These are phyloP conservation scores for Dactylorhiza incarnata DNA, from an alignment of 106 monocot species.

Conservation along the genomic window DNA sequence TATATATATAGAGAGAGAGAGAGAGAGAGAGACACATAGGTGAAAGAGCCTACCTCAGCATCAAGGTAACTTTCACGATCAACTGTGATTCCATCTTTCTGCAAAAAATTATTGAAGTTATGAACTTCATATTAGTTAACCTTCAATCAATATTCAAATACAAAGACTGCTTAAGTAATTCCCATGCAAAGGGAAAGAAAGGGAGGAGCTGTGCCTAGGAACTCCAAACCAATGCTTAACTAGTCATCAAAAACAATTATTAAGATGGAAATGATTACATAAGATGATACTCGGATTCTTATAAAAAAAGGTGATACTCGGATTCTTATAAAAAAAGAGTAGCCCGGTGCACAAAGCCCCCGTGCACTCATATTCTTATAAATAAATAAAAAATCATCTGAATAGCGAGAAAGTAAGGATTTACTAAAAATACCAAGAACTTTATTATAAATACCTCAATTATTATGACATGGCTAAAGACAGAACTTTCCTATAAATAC, in stretches of 20 bases:
- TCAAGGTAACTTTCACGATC: conserved; percentile 81
- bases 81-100: conserved; percentile 75
- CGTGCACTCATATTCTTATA: too few species aligned
- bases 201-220: neutral
- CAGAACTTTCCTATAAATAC: too few species aligned
- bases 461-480: too few species aligned
- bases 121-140: neutral
- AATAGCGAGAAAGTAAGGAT: too few species aligned
- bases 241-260: neutral
- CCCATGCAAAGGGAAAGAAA: neutral
- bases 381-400: too few species aligned
- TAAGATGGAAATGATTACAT: neutral
- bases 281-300: neutral
- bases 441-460: too few species aligned
- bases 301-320: too few species aligned
- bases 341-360: too few species aligned
- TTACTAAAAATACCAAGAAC: too few species aligned
- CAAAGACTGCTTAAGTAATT: neutral
- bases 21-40: neutral
- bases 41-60: conserved; percentile 57
- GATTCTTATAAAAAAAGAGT: too few species aligned
- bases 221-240: neutral
- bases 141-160: neutral
- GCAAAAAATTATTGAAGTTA: conserved; percentile 1
- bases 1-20: too few species aligned